Evolutionary conservation across 225 moss, liverwort and hornwort species (phyloP), one percentile per base, ranked within the genome.

Genomic region (Anthoceros angustus): DNA sequence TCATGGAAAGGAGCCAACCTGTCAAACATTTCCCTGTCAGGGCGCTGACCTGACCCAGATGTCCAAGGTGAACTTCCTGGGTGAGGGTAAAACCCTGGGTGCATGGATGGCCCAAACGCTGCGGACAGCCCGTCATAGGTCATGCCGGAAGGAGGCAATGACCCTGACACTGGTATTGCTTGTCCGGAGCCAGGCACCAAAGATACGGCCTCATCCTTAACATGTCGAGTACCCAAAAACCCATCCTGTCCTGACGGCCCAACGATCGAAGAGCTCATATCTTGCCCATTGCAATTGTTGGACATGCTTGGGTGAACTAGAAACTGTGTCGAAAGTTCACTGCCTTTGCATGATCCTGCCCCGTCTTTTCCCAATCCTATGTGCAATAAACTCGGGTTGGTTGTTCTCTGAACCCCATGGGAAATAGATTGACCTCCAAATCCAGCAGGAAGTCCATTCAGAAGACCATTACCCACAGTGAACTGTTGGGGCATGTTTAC

Each of bases 51-150:
- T 9, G 80, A 67, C 40, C 82, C 84, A 55, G 75, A 74, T 15
- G 81, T 77, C 98, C 98, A 98, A 0, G 80, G 71, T 0, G 83
- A 75, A 6, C 74, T 74, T 20, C 77, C 79, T 20, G 82, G 71
- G 40, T 88, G 94, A 9, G 86, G 77, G 63, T 92, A 98, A 20
- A 84, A 98, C 42, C 83, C 76, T 18, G 81, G 87, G 70, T 84
- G 87, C 75, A 91, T 76, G 15, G 83, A 67, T 43, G 86, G 76
- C 42, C 76, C 88, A 46, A 82, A 98, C 21, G 77, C 73, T 0
- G 79, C 75, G 3, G 82, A 69, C 42, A 83, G 69, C 11, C 87
- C 85, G 2, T 98, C 98, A 42, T 81, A 92, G 6, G 82, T 67
- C 72, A 92, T 76, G 32, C 82, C 84, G 0, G 78, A 81, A n/a